Evolutionary conservation across 2,329 filamentous ascomycete genomes (phyloP).

Genomic region (Aureobasidium mangrovei): DNA sequence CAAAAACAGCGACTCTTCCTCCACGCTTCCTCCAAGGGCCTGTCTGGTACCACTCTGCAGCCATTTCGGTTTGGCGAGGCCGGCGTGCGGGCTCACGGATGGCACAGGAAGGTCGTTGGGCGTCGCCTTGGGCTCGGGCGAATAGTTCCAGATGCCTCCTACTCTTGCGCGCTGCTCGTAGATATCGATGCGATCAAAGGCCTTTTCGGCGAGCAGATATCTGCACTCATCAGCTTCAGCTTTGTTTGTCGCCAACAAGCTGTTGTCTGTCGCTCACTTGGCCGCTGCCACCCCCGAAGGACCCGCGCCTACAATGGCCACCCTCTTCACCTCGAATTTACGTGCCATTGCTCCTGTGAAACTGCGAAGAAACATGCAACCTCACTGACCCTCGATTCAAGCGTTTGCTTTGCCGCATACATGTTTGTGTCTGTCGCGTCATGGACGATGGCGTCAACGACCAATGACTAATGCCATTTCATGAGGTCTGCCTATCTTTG

Average conservation of each 20-base stretch:
- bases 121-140: constrained; percentile 38
- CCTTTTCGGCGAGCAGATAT: constrained; percentile 63
- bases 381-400: not conserved
- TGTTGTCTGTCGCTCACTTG: constrained; percentile 40
- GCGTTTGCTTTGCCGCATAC: not conserved
- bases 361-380: not conserved
- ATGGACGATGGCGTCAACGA: constrained; percentile 2
- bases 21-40: constrained; percentile 11
- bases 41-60: constrained; percentile 19
- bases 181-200: constrained; percentile 61
- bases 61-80: constrained; percentile 56
- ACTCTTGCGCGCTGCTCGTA: constrained; percentile 72
- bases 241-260: not conserved
- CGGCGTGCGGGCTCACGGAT: constrained; percentile 54
- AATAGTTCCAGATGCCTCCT: constrained; percentile 85
- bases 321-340: constrained; percentile 41
- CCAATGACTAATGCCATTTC: not conserved
- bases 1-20: constrained; percentile 54
- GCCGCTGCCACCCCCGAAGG: constrained; percentile 70
- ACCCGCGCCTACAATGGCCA: constrained; percentile 78
- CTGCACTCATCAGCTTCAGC: constrained; percentile 26
- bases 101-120: constrained; percentile 46
- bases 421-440: not conserved
- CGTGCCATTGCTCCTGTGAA: not conserved
- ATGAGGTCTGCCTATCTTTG: not conserved